Conservation (phyloP, 2,329 filamentous ascomycete species). For the Lachnellula willkommii region DNA sequence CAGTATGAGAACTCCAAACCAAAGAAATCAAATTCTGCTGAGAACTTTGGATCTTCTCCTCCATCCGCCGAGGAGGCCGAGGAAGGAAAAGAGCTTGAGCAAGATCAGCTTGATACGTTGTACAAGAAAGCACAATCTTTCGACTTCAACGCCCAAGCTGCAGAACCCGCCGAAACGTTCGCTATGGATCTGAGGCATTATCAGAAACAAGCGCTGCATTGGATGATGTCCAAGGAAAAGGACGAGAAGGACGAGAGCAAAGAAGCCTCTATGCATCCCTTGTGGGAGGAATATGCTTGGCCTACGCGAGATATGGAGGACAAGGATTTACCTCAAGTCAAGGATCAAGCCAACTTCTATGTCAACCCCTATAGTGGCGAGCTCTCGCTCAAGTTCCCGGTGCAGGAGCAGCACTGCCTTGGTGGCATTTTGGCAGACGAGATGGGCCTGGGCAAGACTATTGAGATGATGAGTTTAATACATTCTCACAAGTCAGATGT, state of each 20-base stretch:
- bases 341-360: constrained; percentile 72
- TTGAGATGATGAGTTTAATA: constrained; percentile 93
- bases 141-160: constrained; percentile 85
- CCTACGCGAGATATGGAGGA: constrained; percentile 84
- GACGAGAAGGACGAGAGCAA: constrained; percentile 62
- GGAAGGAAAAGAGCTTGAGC: constrained; percentile 85
- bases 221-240: constrained; percentile 94
- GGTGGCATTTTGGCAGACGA: constrained; percentile 93
- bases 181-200: constrained; percentile 81
- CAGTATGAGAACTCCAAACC: constrained; percentile 57
- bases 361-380: constrained; percentile 97
- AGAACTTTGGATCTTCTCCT: constrained; percentile 39
- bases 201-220: constrained; percentile 89
- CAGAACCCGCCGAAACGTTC: constrained; percentile 78
- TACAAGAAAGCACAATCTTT: constrained; percentile 97
- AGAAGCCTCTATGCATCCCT: constrained; percentile 83
- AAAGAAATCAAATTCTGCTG: constrained; percentile 29
- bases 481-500: constrained; percentile 70
- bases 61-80: constrained; percentile 54
- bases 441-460: constrained; percentile 97
- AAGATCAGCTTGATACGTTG: constrained; percentile 87
- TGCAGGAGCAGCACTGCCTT: constrained; percentile 89
- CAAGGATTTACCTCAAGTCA: constrained; percentile 60
- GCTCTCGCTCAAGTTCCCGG: constrained; percentile 82
- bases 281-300: constrained; percentile 97